phyloP scores from a whole-genome alignment of 2,329 filamentous ascomycete species.

The Colletotrichum sublineola region DNA sequence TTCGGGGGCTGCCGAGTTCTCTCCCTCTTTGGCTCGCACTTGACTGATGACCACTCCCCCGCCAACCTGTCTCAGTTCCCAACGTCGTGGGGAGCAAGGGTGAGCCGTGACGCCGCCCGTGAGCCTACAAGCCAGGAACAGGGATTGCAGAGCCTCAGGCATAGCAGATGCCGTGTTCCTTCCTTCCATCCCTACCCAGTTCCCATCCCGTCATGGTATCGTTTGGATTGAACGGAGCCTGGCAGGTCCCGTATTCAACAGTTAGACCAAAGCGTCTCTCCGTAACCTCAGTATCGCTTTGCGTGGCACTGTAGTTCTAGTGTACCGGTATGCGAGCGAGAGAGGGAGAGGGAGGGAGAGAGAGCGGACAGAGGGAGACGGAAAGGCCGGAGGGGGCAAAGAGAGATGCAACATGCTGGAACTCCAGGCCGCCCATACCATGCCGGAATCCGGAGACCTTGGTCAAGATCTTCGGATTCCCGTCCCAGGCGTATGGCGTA shows the following conservation, averaged over 20 bases:
- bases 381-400: background rate
- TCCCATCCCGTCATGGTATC: slow-evolving; percentile 39
- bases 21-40: slow-evolving; percentile 37
- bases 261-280: background rate
- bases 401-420: background rate
- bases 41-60: slow-evolving; percentile 40
- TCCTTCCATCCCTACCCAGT: slow-evolving; percentile 34
- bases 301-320: background rate
- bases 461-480: slow-evolving; percentile 23
- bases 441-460: slow-evolving; percentile 14
- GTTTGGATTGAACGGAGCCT: slow-evolving; percentile 36
- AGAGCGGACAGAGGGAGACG: background rate
- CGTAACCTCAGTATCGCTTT: background rate
- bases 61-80: slow-evolving; percentile 39
- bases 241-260: slow-evolving; percentile 35
- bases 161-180: slow-evolving; percentile 30
- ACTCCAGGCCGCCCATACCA: slow-evolving; percentile 11
- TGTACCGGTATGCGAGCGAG: slow-evolving; percentile 14
- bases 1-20: slow-evolving; percentile 38
- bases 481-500: slow-evolving; percentile 9
- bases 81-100: slow-evolving; percentile 39
- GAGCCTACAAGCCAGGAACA: slow-evolving; percentile 28
- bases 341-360: background rate
- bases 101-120: slow-evolving; percentile 24
- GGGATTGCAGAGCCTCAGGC: slow-evolving; percentile 25